Base-by-base conservation (phyloP, 2,329 filamentous ascomycete species). In the Xylariaceae sp. region DNA sequence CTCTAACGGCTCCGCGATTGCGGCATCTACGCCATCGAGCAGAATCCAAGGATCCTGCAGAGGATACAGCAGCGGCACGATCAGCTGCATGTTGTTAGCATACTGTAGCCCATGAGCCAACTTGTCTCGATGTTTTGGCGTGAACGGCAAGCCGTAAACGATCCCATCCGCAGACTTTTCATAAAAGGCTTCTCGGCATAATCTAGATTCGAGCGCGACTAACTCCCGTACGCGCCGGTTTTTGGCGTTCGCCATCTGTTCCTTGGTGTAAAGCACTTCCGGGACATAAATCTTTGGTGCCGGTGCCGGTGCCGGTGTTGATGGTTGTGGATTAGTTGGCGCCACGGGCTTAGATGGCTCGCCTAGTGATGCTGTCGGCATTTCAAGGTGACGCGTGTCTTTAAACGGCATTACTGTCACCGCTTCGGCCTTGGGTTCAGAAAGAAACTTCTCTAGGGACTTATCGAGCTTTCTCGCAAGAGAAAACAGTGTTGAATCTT, bases 201-300 rank as follows among this genome's bases (percentile, higher is more conserved):
- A 85, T 37, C 90, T 84, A 34, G 89, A 82, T 74, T 92, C 88
- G 0, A 94, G 79, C 68, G 92, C 89, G 44, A 86, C 82, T 23
- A 83, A 82, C 69, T 93, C 88, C 52, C 81, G 76, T 17, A 85
- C 82, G 61, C 89, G 79, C 56, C 82, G 81, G 47, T 81, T 80
- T 68, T 84, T 83, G 37, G 89, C 89, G 60, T 81, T 77, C 2
- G 76, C 75, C 59, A 83, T 85, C 69, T 91, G 80, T 51, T 86
- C 82, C 41, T 74, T 73, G 0, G 84, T 82, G 67, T 82, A 87
- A 2, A 75, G 78, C 49, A 77, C 76, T 61, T 79, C 75, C 1
- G 76, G 76, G 8, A 78, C 64, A 59, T 78, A 79, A 1, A 68
- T 65, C 57, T 64, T 68, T 17, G 60, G 58, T 30, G 58, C 60